A percentile compares a stretch with the other conserved stretches of the same genome.
Evolutionary conservation across 1,139 yeast genomes (phyloP).

Genomic region (Kurtzmaniella quercitrusa): DNA sequence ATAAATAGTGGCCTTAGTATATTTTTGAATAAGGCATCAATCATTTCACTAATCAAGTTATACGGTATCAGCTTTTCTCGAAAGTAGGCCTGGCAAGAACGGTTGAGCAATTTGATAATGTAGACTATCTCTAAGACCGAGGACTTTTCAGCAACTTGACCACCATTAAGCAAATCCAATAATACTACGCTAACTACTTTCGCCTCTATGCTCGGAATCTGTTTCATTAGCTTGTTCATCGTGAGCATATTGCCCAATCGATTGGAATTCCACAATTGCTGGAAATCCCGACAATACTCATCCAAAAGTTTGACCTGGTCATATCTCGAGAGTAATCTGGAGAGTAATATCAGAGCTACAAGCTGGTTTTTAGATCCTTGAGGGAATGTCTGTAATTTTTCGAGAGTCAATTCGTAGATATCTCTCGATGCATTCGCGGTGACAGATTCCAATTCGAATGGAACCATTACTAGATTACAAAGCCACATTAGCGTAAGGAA

Average conservation of each 20-base stretch:
- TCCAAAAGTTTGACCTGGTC: constrained; percentile 19
- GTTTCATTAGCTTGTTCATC: constrained; percentile 33
- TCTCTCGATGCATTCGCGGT: constrained; percentile 25
- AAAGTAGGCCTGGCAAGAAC: constrained; percentile 20
- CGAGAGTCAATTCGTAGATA: constrained; percentile 30
- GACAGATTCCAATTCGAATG: constrained; percentile 55
- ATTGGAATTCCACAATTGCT: constrained; percentile 2
- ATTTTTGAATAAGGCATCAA: constrained; percentile 27
- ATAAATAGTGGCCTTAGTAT: constrained; percentile 20
- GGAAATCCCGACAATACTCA: constrained; percentile 15
- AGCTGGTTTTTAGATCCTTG: constrained; percentile 29
- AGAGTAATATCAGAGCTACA: constrained; percentile 31
- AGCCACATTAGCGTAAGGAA: constrained; percentile 72
- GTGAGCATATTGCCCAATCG: constrained; percentile 37
- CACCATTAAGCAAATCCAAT: constrained; percentile 2
- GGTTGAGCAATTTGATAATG: constrained; percentile 31
- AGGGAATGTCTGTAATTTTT: constrained; percentile 19
- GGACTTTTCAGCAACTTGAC: constrained; percentile 8
- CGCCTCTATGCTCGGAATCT: constrained; percentile 15
- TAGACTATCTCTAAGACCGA: constrained; percentile 24
- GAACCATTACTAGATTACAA: constrained; percentile 61
- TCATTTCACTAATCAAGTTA: constrained; percentile 16
- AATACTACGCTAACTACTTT: constrained; percentile 9
- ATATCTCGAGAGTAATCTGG: constrained; percentile 32
- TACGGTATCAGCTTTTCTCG: constrained; percentile 11